These are phyloP conservation scores for Pleurostoma richardsiae DNA, from an alignment of 2,329 filamentous ascomycete genomes.

Conservation along the genomic window DNA sequence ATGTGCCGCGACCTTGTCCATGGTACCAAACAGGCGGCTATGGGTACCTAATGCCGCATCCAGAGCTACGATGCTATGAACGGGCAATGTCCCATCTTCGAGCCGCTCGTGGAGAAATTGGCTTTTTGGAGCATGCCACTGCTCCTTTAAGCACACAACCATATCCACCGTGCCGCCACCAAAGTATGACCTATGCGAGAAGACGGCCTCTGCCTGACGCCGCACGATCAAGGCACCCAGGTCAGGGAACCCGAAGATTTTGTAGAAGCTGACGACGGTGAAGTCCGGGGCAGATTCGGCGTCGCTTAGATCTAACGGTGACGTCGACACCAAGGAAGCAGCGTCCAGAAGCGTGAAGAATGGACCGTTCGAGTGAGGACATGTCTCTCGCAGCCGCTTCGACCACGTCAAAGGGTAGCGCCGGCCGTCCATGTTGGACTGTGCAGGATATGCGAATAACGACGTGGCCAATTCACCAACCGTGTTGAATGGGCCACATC, in stretches of 20 bases:
- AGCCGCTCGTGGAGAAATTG: conserved; percentile 71
- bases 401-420: conserved; percentile 71
- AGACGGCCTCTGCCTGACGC: conserved; percentile 59
- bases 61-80: conserved; percentile 85
- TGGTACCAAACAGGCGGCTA: conserved; percentile 62
- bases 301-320: conserved; percentile 66
- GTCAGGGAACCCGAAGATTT: conserved; percentile 97
- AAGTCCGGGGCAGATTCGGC: conserved; percentile 69
- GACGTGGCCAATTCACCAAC: conserved; percentile 19
- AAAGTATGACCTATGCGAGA: conserved; percentile 73
- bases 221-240: conserved; percentile 80
- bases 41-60: conserved; percentile 70
- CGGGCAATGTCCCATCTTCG: conserved; percentile 87
- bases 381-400: conserved; percentile 30
- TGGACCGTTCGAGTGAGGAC: neutral
- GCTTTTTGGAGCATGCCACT: conserved; percentile 78
- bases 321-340: conserved; percentile 74
- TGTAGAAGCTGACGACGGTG: conserved; percentile 83
- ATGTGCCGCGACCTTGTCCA: conserved; percentile 66
- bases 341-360: conserved; percentile 76
- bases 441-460: conserved; percentile 77
- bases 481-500: conserved; percentile 19
- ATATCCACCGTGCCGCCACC: conserved; percentile 93
- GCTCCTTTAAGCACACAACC: conserved; percentile 70
- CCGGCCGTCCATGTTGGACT: conserved; percentile 88